Evolutionary conservation across 1,139 yeast species (phyloP), one percentile per base, ranked within the genome.

Genomic region (Pneumocystis murina): DNA sequence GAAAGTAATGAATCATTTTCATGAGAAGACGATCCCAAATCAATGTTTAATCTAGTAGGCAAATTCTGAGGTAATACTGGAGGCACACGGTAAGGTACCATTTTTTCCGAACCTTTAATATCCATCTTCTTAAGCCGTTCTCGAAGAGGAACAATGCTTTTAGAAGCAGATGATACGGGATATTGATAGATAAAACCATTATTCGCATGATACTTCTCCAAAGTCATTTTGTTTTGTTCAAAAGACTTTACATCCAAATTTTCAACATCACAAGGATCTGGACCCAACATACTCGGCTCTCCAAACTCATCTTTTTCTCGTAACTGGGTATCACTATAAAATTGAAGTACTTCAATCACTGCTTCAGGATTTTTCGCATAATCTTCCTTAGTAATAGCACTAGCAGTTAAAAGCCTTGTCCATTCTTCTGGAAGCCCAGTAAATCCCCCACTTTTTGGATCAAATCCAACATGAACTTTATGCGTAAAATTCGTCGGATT

Each of bases 291-390:
- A 14, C 33, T 30, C 39, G 28, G 12, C n/a, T 63, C 57, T 8
- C 62, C 61, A 6, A 78, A 78, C 66, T 79, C 81, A 16, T 60
- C 64, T n/a, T 64, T 66, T 30, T 62, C 69, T 39, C 64, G 58
- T 28, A 64, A 64, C 16, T 65, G 67, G 58, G 67, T 69, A 48
- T 79, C 72, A 60, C 78, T 77, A 72, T 88, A 89, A 72, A 94
- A 92, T 70, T 89, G 95, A 72, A 94, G 82, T 1, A 91, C 98
- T 72, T 92, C 97, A 68, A 92, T 90, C 58, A 78, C 81, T 12
- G 80, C 80, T 66, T 77, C 78, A 0, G 80, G 80, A 68, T 78
- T 75, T 62, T 75, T 75, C 62, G 75, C 77, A 68, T 76, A 75
- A 68, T 78, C 80, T 65, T 77, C 80, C 40, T 72, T 72, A 16